Conservation (phyloP, 2,329 filamentous ascomycete genomes). For the Xylariaceae sp. region DNA sequence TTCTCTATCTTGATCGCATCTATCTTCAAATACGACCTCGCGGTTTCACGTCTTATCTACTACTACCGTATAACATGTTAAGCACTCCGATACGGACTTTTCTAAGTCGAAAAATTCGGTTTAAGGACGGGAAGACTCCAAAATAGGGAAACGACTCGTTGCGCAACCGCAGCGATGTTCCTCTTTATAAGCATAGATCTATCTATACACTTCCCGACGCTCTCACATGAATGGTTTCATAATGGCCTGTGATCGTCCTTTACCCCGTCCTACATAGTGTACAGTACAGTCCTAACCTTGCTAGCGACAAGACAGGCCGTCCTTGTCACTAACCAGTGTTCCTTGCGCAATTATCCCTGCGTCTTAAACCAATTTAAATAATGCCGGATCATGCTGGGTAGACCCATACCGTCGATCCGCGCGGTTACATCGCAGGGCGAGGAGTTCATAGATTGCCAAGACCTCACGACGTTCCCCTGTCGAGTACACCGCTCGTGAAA, state of each 20-base stretch:
- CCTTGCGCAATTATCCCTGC: not conserved
- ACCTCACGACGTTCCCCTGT: constrained; percentile 14
- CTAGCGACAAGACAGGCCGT: not conserved
- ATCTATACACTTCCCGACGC: not conserved
- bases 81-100: not conserved
- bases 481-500: constrained; percentile 12
- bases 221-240: constrained; percentile 19
- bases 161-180: constrained; percentile 1
- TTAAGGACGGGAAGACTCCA: not conserved
- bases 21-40: not conserved
- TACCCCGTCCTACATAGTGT: not conserved
- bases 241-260: not conserved
- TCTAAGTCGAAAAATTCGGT: not conserved
- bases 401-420: constrained; percentile 18
- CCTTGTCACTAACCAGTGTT: not conserved
- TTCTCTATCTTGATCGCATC: not conserved
- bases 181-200: not conserved
- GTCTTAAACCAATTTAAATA: too few relatives aligned
- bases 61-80: not conserved
- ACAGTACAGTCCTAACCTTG: too few relatives aligned
- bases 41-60: not conserved
- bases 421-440: constrained; percentile 19
- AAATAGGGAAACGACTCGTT: not conserved
- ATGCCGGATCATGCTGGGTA: too few relatives aligned
- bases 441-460: constrained; percentile 15